A percentile compares a stretch with the other conserved stretches of the same genome.
Conservation (phyloP, 148 eudicot species). For the Polygonum maritimum region DNA sequence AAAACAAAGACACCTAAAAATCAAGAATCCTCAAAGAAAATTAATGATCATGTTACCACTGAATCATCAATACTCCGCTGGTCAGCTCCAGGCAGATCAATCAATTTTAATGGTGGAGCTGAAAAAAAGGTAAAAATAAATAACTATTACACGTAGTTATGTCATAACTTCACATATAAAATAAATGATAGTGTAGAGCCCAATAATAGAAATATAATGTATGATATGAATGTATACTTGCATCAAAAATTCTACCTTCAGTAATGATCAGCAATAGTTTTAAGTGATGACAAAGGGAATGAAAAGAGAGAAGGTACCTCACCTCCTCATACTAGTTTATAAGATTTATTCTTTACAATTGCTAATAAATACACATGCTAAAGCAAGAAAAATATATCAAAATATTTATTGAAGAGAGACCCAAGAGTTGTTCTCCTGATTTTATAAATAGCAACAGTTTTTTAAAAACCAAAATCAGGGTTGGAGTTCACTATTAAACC, state of each 20-base stretch:
- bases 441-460: neutral
- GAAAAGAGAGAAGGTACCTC: neutral
- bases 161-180: neutral
- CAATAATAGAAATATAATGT: neutral
- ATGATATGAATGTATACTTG: neutral
- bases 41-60: slow-evolving; percentile 37
- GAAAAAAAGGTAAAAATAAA: slow-evolving; percentile 14
- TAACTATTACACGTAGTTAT: neutral
- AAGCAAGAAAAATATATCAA: neutral
- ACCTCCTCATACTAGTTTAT: neutral
- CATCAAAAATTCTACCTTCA: neutral
- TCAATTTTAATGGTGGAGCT: slow-evolving; percentile 89
- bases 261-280: neutral
- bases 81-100: slow-evolving; percentile 95
- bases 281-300: neutral
- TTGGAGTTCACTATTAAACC: neutral
- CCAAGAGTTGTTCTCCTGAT: neutral
- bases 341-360: neutral
- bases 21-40: slow-evolving; percentile 1
- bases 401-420: neutral
- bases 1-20: neutral
- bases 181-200: neutral
- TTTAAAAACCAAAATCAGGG: neutral
- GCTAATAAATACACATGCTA: neutral
- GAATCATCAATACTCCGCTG: slow-evolving; percentile 87